phyloP scores from a whole-genome alignment of 2,329 filamentous ascomycete species.

The Cladophialophora psammophila region DNA sequence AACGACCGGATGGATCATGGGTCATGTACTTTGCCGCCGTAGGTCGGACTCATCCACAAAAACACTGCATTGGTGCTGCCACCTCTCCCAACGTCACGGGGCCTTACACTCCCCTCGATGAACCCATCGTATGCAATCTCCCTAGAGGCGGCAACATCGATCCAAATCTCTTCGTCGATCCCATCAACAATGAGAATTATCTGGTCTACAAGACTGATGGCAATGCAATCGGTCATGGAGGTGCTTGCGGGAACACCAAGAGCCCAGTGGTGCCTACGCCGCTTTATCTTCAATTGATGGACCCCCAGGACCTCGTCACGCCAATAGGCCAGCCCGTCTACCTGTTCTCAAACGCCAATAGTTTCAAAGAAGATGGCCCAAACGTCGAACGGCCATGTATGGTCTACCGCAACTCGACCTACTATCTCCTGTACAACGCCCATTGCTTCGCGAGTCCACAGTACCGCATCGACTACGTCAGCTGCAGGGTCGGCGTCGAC shows the following conservation, averaged over 20 bases:
- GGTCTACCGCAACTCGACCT: conserved; percentile 27
- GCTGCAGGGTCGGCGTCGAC: conserved; percentile 28
- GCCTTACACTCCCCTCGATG: conserved; percentile 56
- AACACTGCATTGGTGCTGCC: conserved; percentile 65
- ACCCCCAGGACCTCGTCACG: conserved; percentile 25
- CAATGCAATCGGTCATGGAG: conserved; percentile 57
- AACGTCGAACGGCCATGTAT: conserved; percentile 33
- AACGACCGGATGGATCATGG: conserved; percentile 55
- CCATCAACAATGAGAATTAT: conserved; percentile 58
- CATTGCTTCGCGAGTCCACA: conserved; percentile 29
- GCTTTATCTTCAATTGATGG: conserved; percentile 25
- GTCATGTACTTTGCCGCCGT: conserved; percentile 66
- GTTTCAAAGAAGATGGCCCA: conserved; percentile 26
- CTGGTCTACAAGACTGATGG: conserved; percentile 70
- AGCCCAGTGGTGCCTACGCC: conserved; percentile 47
- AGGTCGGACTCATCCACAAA: conserved; percentile 45
- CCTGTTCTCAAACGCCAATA: conserved; percentile 27
- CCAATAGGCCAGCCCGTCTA: conserved; percentile 27
- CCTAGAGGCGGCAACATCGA: conserved; percentile 66
- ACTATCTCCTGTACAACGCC: conserved; percentile 34
- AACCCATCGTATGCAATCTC: conserved; percentile 59
- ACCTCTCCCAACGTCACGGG: conserved; percentile 55
- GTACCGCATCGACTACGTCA: conserved; percentile 33
- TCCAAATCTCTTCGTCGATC: conserved; percentile 62
- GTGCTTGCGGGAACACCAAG: conserved; percentile 43